Base-by-base conservation (phyloP, 768 basidiomycete genomes). In the Rhizopogon salebrosus region DNA sequence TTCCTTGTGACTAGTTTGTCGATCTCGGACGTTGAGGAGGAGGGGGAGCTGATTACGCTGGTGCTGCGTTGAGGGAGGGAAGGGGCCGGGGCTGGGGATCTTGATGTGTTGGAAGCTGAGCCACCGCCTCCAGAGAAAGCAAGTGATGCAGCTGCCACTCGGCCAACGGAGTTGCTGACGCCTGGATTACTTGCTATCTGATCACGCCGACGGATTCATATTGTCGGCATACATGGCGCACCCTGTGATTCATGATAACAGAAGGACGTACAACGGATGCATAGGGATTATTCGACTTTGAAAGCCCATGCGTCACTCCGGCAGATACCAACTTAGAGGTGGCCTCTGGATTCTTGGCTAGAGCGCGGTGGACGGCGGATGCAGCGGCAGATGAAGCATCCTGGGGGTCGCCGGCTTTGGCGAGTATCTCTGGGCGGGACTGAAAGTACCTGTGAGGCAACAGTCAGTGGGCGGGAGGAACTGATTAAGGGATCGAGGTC, bases 381-480 rank as follows among this genome's bases (percentile, higher is more conserved):
- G 72, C 70, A 16, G 71, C 72, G 7, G 66, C 61, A 2, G 71
- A 34, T 41, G 60, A 58, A 14, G 43, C 29, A 6, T 46, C 43
- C 14, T 61, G 59, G 43, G 53, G 57, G 51, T 40, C 36, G 13
- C 49, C 53, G 20, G 56, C 58, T 55, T 54, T 63, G n/a, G 74
- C 72, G 22, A 85, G 72, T 29, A 88, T 71, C 53, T 87, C 84
- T 38, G 85, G 87, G 39, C 87, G 83, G 26, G 85, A 80, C 41
- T 79, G 72, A 68, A 89, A 89, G 70, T 89, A 89, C 60, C 87
- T 89, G 64, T 13, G 11, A 31, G 37, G 4, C 24, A 36, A 13
- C 42, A 11, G 26, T 51, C 42, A 51, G 50, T 20, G n/a, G 5
- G 10, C 18, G 41, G 22, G 29, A 48, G 18, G n/a, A 20, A 45